These are phyloP conservation scores for Sphaerobolus stellatus DNA, from an alignment of 1,284 basidiomycete genomes.

Conservation along the genomic window DNA sequence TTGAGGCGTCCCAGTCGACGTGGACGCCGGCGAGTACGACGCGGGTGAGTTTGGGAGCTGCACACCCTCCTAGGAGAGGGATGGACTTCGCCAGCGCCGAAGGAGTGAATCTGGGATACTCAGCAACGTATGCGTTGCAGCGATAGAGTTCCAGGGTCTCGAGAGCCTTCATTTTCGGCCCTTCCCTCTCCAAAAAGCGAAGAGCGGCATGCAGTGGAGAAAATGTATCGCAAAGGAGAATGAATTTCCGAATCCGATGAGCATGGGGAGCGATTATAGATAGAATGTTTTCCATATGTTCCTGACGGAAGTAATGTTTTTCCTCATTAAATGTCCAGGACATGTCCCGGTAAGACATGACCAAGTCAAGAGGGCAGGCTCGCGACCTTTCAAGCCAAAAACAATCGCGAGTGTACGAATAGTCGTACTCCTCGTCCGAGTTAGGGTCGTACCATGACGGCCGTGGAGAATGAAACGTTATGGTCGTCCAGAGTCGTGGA, in stretches of 20 bases:
- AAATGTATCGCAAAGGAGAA: slow-evolving; percentile 53
- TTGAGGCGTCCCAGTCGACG: slow-evolving; percentile 42
- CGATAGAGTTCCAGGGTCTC: slow-evolving; percentile 53
- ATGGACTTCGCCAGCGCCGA: slow-evolving; percentile 37
- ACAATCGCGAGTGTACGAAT: slow-evolving; percentile 2
- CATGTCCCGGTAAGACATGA: slow-evolving; percentile 1
- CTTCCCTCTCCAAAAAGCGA: slow-evolving; percentile 39
- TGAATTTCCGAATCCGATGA: slow-evolving; percentile 48
- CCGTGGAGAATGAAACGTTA: slow-evolving; percentile 4
- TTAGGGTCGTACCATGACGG: slow-evolving; percentile 2
- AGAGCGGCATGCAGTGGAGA: slow-evolving; percentile 50
- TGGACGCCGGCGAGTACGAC: slow-evolving; percentile 55
- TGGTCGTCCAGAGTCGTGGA: slow-evolving; percentile 6
- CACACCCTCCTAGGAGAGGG: slow-evolving; percentile 35
- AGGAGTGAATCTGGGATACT: slow-evolving; percentile 44
- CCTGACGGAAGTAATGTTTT: slow-evolving; percentile 9
- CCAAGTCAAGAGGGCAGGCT: slow-evolving; percentile 2
- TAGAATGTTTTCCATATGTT: slow-evolving; percentile 43
- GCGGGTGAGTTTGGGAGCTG: slow-evolving; percentile 41
- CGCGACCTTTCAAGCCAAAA: slow-evolving; percentile 5
- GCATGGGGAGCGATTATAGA: slow-evolving; percentile 47
- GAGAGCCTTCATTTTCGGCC: slow-evolving; percentile 27
- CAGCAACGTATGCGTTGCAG: slow-evolving; percentile 54
- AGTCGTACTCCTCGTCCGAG: not conserved
- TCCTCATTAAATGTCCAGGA: slow-evolving; percentile 1